Percentiles rank a stretch among this genome's conserved stretches.
phyloP scores from a whole-genome alignment of 2,329 filamentous ascomycete genomes.

The Aspergillus floridensis region DNA sequence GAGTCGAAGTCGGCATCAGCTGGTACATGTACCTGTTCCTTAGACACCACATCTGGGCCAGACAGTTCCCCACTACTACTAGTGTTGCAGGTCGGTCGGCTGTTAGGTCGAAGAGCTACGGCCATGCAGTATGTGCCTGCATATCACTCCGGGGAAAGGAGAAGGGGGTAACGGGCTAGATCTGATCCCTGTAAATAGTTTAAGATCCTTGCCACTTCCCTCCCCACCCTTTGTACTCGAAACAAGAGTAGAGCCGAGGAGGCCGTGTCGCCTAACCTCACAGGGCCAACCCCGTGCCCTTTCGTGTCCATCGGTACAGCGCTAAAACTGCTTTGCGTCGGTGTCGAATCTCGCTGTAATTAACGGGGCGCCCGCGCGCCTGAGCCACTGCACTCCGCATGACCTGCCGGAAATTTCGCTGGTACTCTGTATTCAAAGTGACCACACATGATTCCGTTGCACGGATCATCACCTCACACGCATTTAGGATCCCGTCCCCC shows the following conservation, averaged over 20 bases:
- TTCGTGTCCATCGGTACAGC: slow-evolving; percentile 86
- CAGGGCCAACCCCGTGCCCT: slow-evolving; percentile 77
- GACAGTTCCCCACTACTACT: background rate
- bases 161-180: background rate
- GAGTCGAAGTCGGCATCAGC: background rate
- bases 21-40: background rate
- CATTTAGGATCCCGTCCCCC: slow-evolving; percentile 78
- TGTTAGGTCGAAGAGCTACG: background rate
- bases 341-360: slow-evolving; percentile 80
- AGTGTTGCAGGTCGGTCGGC: background rate
- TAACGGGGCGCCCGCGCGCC: slow-evolving; percentile 79
- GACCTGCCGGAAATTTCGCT: slow-evolving; percentile 92
- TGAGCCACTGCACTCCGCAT: slow-evolving; percentile 90
- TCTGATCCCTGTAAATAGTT: background rate
- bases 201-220: background rate
- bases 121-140: slow-evolving; percentile 1
- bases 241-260: background rate
- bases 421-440: slow-evolving; percentile 89
- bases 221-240: background rate
- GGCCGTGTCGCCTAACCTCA: background rate
- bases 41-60: background rate
- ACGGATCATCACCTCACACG: slow-evolving; percentile 87
- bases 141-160: background rate
- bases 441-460: slow-evolving; percentile 92
- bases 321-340: slow-evolving; percentile 78